Conservation (phyloP, 305 asterid species). For the Solanum hybrid region DNA sequence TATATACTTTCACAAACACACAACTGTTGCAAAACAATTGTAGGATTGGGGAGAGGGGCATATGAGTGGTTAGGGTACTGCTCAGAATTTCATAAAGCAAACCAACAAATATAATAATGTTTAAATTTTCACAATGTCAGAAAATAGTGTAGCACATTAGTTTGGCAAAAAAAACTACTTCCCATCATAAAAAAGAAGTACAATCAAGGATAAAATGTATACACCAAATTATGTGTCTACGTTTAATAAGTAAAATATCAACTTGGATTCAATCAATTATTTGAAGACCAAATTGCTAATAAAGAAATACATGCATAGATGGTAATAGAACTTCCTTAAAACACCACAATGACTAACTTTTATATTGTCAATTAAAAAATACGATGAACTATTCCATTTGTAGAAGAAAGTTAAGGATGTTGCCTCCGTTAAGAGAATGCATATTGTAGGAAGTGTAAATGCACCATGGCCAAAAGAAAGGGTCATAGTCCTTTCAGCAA, state of each 20-base stretch:
- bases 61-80: not conserved
- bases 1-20: not conserved
- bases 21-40: not conserved
- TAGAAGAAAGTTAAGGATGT: not conserved
- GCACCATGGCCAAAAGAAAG: slow-evolving; percentile 98
- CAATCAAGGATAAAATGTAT: not conserved
- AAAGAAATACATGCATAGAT: not conserved
- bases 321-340: not conserved
- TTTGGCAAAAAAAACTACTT: not conserved
- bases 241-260: not conserved
- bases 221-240: not conserved
- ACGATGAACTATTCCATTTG: not conserved
- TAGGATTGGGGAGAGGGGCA: not conserved
- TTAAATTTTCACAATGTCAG: not conserved
- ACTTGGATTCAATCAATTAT: not conserved
- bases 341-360: not conserved
- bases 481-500: slow-evolving; percentile 92
- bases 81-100: not conserved
- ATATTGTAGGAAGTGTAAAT: slow-evolving; percentile 79
- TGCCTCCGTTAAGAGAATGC: slow-evolving; percentile 93
- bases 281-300: slow-evolving; percentile 2
- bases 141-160: not conserved
- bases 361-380: not conserved
- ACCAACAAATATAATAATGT: not conserved
- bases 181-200: not conserved